These are phyloP conservation scores for Pseudopithomyces chartarum DNA, from an alignment of 2,329 filamentous ascomycete species.

Conservation along the genomic window DNA sequence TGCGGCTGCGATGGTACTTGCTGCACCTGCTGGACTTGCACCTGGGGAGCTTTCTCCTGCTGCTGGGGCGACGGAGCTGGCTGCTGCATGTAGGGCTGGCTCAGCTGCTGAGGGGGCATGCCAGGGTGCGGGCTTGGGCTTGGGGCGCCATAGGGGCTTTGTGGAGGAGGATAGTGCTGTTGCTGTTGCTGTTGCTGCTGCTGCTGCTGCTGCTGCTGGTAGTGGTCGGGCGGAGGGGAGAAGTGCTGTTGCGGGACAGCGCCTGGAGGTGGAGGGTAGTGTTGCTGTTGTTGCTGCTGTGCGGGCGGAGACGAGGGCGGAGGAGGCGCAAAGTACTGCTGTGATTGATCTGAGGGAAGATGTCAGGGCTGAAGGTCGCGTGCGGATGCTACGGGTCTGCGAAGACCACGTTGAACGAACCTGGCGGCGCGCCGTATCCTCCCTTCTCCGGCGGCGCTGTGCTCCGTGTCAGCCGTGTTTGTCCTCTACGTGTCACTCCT, in stretches of 20 bases:
- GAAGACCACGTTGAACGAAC: background rate
- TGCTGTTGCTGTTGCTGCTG: no score
- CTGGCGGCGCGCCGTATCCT: slow-evolving; percentile 28
- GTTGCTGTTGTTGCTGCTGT: slow-evolving; percentile 31
- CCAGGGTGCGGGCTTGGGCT: slow-evolving; percentile 45
- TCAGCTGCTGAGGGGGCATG: slow-evolving; percentile 32
- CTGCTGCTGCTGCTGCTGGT: slow-evolving; percentile 31
- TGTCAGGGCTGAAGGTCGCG: slow-evolving; percentile 10
- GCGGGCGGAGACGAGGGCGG: slow-evolving; percentile 40
- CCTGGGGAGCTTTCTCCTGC: slow-evolving; percentile 32
- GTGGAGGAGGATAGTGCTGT: slow-evolving; percentile 17
- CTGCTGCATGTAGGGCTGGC: slow-evolving; percentile 19
- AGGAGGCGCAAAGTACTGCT: slow-evolving; percentile 46
- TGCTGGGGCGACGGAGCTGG: slow-evolving; percentile 26
- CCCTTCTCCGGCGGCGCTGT: slow-evolving; percentile 40
- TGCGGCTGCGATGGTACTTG: slow-evolving; percentile 54
- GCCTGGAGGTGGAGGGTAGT: slow-evolving; percentile 40
- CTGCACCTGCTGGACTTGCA: slow-evolving; percentile 34
- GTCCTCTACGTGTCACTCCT: background rate
- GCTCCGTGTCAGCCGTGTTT: slow-evolving; percentile 17
- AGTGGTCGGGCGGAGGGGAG: slow-evolving; percentile 36
- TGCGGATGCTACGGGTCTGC: no score
- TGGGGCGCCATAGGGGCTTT: slow-evolving; percentile 34
- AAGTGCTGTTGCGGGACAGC: slow-evolving; percentile 35
- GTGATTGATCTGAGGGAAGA: slow-evolving; percentile 27